These are phyloP conservation scores for Magnaporthiopsis rhizophila DNA, from an alignment of 2,329 filamentous ascomycete species.

Conservation along the genomic window DNA sequence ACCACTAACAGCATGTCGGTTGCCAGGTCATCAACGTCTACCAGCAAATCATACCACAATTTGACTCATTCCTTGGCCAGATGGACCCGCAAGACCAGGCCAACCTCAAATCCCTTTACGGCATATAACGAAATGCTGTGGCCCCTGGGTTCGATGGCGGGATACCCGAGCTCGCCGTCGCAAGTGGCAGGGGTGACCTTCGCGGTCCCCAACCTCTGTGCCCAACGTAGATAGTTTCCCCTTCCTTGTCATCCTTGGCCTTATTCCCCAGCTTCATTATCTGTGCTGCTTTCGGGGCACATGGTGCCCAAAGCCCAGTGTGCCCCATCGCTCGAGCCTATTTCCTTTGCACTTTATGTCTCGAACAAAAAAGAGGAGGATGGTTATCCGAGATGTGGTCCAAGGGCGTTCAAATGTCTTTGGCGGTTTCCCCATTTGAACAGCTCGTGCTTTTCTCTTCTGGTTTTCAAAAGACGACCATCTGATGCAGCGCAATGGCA, in stretches of 20 bases:
- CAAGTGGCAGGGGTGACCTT: background rate
- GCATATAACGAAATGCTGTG: slow-evolving; percentile 21
- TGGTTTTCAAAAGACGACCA: background rate
- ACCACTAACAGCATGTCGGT: slow-evolving; percentile 5
- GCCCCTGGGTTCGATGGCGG: background rate
- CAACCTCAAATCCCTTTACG: slow-evolving; percentile 39
- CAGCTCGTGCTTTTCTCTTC: background rate
- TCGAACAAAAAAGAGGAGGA: background rate
- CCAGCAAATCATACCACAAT: slow-evolving; percentile 52
- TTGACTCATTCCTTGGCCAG: slow-evolving; percentile 44
- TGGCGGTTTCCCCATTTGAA: background rate
- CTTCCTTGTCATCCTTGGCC: background rate
- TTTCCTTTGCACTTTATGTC: background rate
- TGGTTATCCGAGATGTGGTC: background rate
- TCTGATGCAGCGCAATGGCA: background rate
- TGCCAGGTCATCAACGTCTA: slow-evolving; percentile 45
- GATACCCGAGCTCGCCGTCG: background rate
- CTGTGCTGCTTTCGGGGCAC: background rate
- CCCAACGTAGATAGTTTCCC: background rate
- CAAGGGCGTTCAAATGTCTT: background rate
- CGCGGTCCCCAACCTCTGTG: background rate
- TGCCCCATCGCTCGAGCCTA: background rate
- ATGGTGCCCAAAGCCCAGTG: background rate
- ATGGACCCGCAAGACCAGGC: slow-evolving; percentile 42
- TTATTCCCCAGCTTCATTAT: background rate